Evolutionary conservation across 2,329 filamentous ascomycete species (phyloP).

Genomic region (Colletotrichum tamarilloi): DNA sequence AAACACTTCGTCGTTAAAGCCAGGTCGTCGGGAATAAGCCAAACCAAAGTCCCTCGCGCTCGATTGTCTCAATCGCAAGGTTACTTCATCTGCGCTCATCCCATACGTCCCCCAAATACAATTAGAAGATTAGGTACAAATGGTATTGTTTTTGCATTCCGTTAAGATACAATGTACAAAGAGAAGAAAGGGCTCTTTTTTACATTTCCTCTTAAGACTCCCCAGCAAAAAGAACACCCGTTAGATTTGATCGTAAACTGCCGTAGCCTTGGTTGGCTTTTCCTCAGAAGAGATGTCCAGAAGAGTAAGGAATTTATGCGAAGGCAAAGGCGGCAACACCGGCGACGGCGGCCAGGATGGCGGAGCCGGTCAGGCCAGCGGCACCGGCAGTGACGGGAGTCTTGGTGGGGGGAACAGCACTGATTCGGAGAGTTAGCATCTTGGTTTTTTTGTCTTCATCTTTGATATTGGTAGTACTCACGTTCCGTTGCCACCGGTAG

Average conservation of each 20-base stretch:
- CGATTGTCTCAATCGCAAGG: constrained; percentile 17
- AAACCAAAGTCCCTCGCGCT: background rate
- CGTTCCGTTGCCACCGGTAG: constrained; percentile 41
- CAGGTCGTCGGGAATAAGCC: constrained; percentile 8
- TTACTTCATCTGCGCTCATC: background rate
- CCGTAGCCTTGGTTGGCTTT: constrained; percentile 53
- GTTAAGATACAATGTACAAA: constrained; percentile 39
- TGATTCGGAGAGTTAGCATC: constrained; percentile 36
- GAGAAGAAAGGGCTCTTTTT: constrained; percentile 41
- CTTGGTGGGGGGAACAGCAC: constrained; percentile 41
- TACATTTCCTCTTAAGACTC: constrained; percentile 43
- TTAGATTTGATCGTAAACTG: constrained; percentile 50
- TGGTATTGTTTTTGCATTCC: constrained; percentile 41
- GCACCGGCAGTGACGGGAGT: constrained; percentile 62
- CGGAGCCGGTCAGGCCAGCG: constrained; percentile 63
- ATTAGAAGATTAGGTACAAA: constrained; percentile 63
- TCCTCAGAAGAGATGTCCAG: constrained; percentile 46
- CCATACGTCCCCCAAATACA: constrained; percentile 39
- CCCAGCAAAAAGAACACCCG: constrained; percentile 39
- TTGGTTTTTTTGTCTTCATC: background rate
- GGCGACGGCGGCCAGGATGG: constrained; percentile 64
- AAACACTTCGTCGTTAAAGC: constrained; percentile 36
- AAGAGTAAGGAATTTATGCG: constrained; percentile 58
- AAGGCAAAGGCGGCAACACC: constrained; percentile 65
- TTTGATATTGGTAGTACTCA: constrained; percentile 38